phyloP scores from a whole-genome alignment of 352 stramenopile genomes.

The Phytophthora quininea region DNA sequence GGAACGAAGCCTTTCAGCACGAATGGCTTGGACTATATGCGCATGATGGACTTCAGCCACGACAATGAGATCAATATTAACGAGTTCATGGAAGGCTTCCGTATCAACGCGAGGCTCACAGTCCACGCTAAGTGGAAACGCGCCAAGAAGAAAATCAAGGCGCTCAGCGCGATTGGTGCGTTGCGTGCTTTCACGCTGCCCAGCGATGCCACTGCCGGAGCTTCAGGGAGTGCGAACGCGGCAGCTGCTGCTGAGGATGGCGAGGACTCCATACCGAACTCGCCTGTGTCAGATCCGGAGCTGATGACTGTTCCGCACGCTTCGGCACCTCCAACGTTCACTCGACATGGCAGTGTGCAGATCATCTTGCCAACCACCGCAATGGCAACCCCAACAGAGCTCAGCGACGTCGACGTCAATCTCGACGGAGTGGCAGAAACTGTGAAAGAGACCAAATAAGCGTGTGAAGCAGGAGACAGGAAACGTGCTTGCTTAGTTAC shows the following conservation, averaged over 20 bases:
- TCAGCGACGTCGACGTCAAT: slow-evolving; percentile 42
- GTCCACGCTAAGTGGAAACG: slow-evolving; percentile 89
- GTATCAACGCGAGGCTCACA: slow-evolving; percentile 86
- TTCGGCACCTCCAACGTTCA: slow-evolving; percentile 53
- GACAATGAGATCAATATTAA: slow-evolving; percentile 92
- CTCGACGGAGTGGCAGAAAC: slow-evolving; percentile 29
- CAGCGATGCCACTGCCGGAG: slow-evolving; percentile 29
- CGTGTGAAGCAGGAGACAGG: background rate
- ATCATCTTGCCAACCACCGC: slow-evolving; percentile 46
- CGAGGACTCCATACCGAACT: slow-evolving; percentile 18
- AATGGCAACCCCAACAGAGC: slow-evolving; percentile 23
- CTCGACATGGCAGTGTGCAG: slow-evolving; percentile 71
- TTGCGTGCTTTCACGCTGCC: slow-evolving; percentile 45
- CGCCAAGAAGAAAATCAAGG: slow-evolving; percentile 88
- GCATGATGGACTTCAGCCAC: slow-evolving; percentile 86
- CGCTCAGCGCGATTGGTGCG: slow-evolving; percentile 76
- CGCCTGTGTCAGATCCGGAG: slow-evolving; percentile 34
- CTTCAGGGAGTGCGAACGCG: slow-evolving; percentile 24
- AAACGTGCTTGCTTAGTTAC: background rate
- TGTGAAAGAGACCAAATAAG: slow-evolving; percentile 33
- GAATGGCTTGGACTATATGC: slow-evolving; percentile 80
- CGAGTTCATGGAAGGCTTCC: slow-evolving; percentile 91
- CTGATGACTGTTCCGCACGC: slow-evolving; percentile 36
- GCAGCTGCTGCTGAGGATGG: slow-evolving; percentile 19
- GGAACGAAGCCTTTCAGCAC: slow-evolving; percentile 74